Base-by-base conservation (phyloP, 169 alveolate species). In the Plasmodium coatneyi region DNA sequence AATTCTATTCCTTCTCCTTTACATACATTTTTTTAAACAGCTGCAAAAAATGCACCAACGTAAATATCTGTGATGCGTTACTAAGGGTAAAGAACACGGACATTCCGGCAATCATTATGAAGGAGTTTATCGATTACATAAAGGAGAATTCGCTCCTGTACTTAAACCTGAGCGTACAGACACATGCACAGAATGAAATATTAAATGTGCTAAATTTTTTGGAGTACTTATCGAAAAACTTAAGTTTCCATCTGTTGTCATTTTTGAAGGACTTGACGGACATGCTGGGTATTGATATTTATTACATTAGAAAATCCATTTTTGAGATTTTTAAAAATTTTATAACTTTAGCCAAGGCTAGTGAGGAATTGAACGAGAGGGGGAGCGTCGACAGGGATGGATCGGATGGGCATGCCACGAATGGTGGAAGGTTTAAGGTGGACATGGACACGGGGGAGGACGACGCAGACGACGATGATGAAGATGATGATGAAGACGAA, bases 21-120 rank as follows among this genome's bases (percentile, higher is more conserved):
- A 70, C 94, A 1, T 78, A 89, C 36, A 80, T 89, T 79, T 89
- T 80, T 89, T 89, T 89, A 89, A 80, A 89, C 52, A 12, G 1
- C 19, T 89, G 90, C 36, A 96, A 96, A 74, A 96, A 96, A 71
- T 82, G 93, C 19, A 89, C 93, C 46, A 83, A 86, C 80, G 81
- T 74, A 46, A 92, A 81, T 82, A 76, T 96, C 22, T 96, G 95
- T 43, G 97, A 96, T 76, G 95, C 95, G 5, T 39, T 96, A 70
- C 92, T 84, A 54, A 83, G 92, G 54, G 86, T 93, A 34, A 83
- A 79, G 78, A 96, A 93, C 41, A 81, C 95, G 4, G 82, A 83
- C 7, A 93, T 96, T 10, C 96, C 96, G 41, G 56, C 25, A 56
- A 80, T 82, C 25, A 80, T 96, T 19, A 84, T 96, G 41, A 95